phyloP scores from a whole-genome alignment of 768 basidiomycete genomes.

The Tulasnella sp. region DNA sequence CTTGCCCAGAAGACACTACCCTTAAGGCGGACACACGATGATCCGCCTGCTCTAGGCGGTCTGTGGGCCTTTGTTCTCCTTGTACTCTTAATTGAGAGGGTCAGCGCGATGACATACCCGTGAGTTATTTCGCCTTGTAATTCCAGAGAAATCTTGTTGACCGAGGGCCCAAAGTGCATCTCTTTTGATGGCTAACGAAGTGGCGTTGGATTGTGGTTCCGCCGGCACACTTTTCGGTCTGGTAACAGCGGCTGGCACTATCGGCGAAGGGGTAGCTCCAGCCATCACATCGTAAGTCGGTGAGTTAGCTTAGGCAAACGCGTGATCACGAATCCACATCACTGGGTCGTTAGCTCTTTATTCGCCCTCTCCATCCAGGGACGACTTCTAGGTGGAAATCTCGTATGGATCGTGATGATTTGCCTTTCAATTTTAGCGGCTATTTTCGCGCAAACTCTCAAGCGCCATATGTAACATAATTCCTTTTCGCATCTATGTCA shows the following conservation, averaged over 20 bases:
- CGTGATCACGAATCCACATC: too few species aligned
- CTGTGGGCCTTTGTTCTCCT: background rate
- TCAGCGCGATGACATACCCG: background rate
- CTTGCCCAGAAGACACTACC: background rate
- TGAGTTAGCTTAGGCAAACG: too few species aligned
- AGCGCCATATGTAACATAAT: background rate
- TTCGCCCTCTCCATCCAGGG: too few species aligned
- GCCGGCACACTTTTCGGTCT: constrained; percentile 5
- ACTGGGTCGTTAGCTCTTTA: too few species aligned
- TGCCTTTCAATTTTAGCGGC: too few species aligned
- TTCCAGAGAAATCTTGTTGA: background rate
- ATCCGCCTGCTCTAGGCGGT: background rate
- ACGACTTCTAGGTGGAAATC: too few species aligned
- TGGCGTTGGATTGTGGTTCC: background rate
- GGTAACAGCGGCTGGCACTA: too few species aligned
- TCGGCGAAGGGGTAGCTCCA: too few species aligned
- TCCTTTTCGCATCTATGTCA: too few species aligned
- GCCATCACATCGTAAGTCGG: too few species aligned
- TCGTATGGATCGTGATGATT: too few species aligned
- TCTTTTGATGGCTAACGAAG: background rate
- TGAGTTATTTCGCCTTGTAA: background rate
- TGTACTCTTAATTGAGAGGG: background rate
- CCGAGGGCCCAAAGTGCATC: background rate
- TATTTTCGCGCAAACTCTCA: background rate
- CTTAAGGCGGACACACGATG: background rate